Percentiles rank a stretch among this genome's conserved stretches.
Conservation (phyloP, 2,329 filamentous ascomycete species). For the Aspergillus hortae region DNA sequence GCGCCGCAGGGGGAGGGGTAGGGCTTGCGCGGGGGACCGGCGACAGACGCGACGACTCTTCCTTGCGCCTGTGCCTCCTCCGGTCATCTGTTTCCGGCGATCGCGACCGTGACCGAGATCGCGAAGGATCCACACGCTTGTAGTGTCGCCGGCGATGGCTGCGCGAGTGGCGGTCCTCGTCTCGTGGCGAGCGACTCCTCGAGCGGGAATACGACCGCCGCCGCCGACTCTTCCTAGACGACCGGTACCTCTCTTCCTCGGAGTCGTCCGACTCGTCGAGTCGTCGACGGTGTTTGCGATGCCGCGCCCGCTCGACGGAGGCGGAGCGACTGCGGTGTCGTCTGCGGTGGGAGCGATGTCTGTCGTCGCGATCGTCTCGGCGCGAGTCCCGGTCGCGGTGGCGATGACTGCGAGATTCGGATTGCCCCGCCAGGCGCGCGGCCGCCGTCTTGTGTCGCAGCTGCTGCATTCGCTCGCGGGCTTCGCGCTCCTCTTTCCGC, state of each 20-base stretch:
- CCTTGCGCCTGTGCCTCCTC: slow-evolving; percentile 13
- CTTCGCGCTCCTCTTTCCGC: slow-evolving; percentile 78
- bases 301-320: slow-evolving; percentile 22
- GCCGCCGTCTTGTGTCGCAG: slow-evolving; percentile 44
- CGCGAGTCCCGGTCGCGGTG: not conserved
- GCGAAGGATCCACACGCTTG: slow-evolving; percentile 18
- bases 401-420: slow-evolving; percentile 25
- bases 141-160: slow-evolving; percentile 12
- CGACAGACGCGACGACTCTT: slow-evolving; percentile 6
- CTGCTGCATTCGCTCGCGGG: slow-evolving; percentile 64
- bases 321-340: slow-evolving; percentile 26
- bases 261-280: slow-evolving; percentile 17
- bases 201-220: slow-evolving; percentile 20
- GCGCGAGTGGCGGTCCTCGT: slow-evolving; percentile 7
- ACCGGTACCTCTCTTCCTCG: slow-evolving; percentile 14
- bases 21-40: not conserved
- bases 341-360: slow-evolving; percentile 24
- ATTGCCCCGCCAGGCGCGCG: slow-evolving; percentile 15
- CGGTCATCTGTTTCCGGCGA: not conserved
- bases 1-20: not conserved
- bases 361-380: slow-evolving; percentile 19
- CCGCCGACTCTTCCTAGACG: slow-evolving; percentile 12
- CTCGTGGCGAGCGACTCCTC: slow-evolving; percentile 18
- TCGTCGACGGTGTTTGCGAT: slow-evolving; percentile 21
- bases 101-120: slow-evolving; percentile 19